phyloP scores from a whole-genome alignment of 768 basidiomycete species.

The Naematelia aurantialba region DNA sequence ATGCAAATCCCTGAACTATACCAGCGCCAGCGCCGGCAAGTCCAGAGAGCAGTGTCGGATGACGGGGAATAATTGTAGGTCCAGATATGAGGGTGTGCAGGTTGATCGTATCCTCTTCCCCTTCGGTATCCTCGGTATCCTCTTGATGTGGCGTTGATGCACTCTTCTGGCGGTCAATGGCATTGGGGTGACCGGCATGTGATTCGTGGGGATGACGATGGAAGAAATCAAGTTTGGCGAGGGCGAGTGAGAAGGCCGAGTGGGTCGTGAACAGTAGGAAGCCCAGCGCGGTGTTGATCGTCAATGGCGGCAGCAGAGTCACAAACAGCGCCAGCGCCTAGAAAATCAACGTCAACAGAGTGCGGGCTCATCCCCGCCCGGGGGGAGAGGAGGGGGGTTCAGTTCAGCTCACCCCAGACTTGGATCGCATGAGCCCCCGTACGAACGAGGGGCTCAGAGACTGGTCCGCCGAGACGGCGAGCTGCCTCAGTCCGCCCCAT shows the following conservation, averaged over 20 bases:
- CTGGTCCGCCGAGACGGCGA: slow-evolving; percentile 44
- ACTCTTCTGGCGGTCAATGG: neutral
- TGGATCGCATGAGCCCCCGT: slow-evolving; percentile 32
- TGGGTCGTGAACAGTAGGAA: slow-evolving; percentile 48
- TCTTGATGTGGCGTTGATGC: neutral
- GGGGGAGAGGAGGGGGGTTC: too few relatives aligned
- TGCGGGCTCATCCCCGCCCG: too few relatives aligned
- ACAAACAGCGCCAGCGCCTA: slow-evolving; percentile 31
- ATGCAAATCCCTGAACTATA: slow-evolving; percentile 40
- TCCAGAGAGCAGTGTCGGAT: slow-evolving; percentile 45
- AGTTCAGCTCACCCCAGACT: slow-evolving; percentile 29
- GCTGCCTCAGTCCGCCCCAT: slow-evolving; percentile 39
- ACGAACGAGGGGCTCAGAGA: slow-evolving; percentile 41
- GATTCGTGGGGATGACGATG: slow-evolving; percentile 15
- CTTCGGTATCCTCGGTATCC: neutral
- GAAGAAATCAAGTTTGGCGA: slow-evolving; percentile 34
- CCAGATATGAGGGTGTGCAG: slow-evolving; percentile 31
- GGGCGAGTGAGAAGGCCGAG: slow-evolving; percentile 37
- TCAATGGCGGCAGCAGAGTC: slow-evolving; percentile 42
- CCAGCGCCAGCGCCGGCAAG: slow-evolving; percentile 45
- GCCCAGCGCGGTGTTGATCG: slow-evolving; percentile 44
- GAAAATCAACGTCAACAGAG: neutral
- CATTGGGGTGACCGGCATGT: neutral
- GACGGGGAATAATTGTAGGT: slow-evolving; percentile 34
- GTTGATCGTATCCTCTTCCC: slow-evolving; percentile 25